phyloP scores from a whole-genome alignment of 2,329 filamentous ascomycete genomes.

The Ascochyta viciae-villosae region DNA sequence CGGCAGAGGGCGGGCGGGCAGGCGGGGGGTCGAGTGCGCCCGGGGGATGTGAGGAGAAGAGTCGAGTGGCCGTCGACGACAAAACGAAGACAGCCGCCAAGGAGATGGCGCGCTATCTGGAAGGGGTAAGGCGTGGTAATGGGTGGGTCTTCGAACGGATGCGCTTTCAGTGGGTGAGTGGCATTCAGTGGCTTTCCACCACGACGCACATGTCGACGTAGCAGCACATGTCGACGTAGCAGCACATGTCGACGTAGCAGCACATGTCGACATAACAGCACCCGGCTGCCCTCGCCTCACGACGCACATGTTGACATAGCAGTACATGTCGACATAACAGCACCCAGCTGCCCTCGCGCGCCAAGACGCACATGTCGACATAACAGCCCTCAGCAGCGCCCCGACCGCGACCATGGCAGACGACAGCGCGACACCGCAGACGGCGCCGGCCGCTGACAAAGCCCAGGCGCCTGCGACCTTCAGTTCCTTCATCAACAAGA shows the following conservation, averaged over 20 bases:
- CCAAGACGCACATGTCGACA: background rate
- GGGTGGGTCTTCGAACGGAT: no score
- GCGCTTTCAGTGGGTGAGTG: no score
- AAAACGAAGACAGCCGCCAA: constrained; percentile 11
- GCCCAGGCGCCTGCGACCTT: constrained; percentile 28
- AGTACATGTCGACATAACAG: background rate
- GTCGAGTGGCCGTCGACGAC: constrained; percentile 8
- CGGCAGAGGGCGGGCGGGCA: constrained; percentile 8
- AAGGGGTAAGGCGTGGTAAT: no score
- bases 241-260: no score
- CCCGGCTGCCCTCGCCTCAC: no score
- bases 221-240: background rate
- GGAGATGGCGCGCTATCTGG: no score
- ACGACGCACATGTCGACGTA: background rate
- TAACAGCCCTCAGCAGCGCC: no score
- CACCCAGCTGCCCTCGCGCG: no score
- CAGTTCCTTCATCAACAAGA: constrained; percentile 47
- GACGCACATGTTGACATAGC: no score
- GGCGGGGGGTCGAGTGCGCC: constrained; percentile 35
- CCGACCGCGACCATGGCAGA: constrained; percentile 33
- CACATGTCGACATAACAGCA: no score
- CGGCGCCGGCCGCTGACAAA: constrained; percentile 24
- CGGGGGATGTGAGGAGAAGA: constrained; percentile 13
- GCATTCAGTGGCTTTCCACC: no score
- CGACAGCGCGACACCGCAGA: constrained; percentile 14